Conservation (phyloP, 1,284 basidiomycete species). For the Trametes hirsuta region DNA sequence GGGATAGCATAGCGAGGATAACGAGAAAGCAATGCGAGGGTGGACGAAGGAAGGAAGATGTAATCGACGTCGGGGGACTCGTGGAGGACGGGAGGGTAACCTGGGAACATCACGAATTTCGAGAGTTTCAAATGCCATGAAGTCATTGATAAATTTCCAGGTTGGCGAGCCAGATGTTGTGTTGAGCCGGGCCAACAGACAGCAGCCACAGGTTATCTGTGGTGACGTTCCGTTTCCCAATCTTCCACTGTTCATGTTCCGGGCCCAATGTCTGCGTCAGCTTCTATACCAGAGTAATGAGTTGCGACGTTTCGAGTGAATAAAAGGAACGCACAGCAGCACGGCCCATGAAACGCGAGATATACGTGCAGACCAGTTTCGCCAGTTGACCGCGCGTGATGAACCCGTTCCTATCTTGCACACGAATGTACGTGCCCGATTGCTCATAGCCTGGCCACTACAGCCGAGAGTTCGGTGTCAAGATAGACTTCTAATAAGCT, state of each 20-base stretch:
- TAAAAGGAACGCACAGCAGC: constrained; percentile 11
- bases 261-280: not conserved
- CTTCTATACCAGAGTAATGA: constrained; percentile 2
- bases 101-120: not conserved
- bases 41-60: not conserved
- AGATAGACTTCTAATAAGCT: not conserved
- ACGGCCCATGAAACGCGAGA: constrained; percentile 11
- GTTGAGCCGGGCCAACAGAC: constrained; percentile 16
- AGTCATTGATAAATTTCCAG: constrained; percentile 22
- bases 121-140: not conserved
- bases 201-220: constrained; percentile 26
- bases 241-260: constrained; percentile 14
- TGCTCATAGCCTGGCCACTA: constrained; percentile 29
- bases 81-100: not conserved
- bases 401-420: constrained; percentile 12
- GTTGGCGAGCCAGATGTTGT: constrained; percentile 27
- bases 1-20: not conserved
- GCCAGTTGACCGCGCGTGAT: constrained; percentile 25
- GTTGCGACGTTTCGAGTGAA: not conserved
- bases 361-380: constrained; percentile 11
- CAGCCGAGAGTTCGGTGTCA: not conserved
- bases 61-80: not conserved
- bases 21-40: not conserved
- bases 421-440: constrained; percentile 20
- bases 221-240: constrained; percentile 12